Evolutionary conservation across 805 yeast species (phyloP).

Genomic region (Hanseniaspora thailandica): DNA sequence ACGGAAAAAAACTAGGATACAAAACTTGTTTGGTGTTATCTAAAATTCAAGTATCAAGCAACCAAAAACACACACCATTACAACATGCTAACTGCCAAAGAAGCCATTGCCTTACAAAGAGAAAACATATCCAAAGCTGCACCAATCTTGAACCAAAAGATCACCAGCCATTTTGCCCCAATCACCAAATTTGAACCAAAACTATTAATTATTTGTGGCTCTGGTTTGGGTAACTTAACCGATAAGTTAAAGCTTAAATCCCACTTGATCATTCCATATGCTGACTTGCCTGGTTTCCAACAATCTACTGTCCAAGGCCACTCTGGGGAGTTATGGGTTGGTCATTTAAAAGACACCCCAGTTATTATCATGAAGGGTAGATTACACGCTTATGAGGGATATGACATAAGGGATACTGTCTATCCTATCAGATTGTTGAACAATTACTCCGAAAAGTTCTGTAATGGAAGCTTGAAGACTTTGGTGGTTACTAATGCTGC

Average conservation of each 20-base stretch:
- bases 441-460: conserved; percentile 36
- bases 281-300: conserved; percentile 67
- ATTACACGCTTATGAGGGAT: conserved; percentile 86
- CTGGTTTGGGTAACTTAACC: conserved; percentile 84
- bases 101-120: conserved; percentile 4
- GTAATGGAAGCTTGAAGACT: conserved; percentile 28
- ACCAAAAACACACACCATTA: not conserved
- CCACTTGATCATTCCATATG: conserved; percentile 47
- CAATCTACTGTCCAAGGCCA: conserved; percentile 84
- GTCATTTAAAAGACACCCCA: conserved; percentile 59
- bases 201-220: conserved; percentile 79
- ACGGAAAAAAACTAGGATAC: no score
- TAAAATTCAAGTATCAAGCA: no score
- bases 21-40: no score
- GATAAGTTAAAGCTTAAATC: conserved; percentile 31
- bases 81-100: conserved; percentile 8
- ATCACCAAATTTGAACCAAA: conserved; percentile 34
- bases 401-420: conserved; percentile 66
- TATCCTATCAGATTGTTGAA: conserved; percentile 74
- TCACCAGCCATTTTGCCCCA: conserved; percentile 9
- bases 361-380: conserved; percentile 92
- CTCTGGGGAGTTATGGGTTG: conserved; percentile 70
- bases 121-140: conserved; percentile 7
- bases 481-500: conserved; percentile 92
- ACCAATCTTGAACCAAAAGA: conserved; percentile 1